phyloP scores from a whole-genome alignment of 805 yeast genomes.

The Pichia heedii region DNA sequence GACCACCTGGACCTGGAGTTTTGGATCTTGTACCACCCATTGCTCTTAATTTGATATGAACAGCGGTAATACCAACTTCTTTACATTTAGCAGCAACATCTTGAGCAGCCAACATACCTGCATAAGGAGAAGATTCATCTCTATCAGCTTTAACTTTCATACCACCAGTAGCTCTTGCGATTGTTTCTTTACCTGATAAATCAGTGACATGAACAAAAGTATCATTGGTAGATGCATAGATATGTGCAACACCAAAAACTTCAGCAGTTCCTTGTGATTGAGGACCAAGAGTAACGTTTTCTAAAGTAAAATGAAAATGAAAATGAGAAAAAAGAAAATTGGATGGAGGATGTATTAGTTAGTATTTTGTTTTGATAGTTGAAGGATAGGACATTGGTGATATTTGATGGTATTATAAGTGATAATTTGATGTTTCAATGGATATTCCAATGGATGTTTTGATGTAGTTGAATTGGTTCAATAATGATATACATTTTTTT shows the following conservation, averaged over 20 bases:
- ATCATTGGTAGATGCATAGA: constrained; percentile 99
- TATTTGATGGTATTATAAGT: no score
- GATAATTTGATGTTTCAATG: no score
- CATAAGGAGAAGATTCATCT: constrained; percentile 99
- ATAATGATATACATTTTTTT: no score
- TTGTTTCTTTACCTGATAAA: constrained; percentile 99
- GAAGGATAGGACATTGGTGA: no score
- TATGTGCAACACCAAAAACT: constrained; percentile 99
- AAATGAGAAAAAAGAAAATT: neutral
- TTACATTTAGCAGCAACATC: constrained; percentile 98
- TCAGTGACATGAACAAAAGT: constrained; percentile 99
- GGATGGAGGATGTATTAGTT: constrained; percentile 18
- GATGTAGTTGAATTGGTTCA: no score
- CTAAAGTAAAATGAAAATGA: constrained; percentile 27
- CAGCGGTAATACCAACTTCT: constrained; percentile 99
- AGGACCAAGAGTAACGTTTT: constrained; percentile 64
- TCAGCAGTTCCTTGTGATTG: constrained; percentile 96
- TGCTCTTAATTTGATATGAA: constrained; percentile 99
- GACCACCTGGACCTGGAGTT: constrained; percentile 99
- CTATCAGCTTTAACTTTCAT: constrained; percentile 99
- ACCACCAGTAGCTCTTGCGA: constrained; percentile 99
- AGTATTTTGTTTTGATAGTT: neutral
- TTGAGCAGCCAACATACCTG: constrained; percentile 99
- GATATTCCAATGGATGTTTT: no score
- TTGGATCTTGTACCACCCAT: constrained; percentile 99